Evolutionary conservation across 768 basidiomycete genomes (phyloP).

Genomic region (Termitomyces sp.): DNA sequence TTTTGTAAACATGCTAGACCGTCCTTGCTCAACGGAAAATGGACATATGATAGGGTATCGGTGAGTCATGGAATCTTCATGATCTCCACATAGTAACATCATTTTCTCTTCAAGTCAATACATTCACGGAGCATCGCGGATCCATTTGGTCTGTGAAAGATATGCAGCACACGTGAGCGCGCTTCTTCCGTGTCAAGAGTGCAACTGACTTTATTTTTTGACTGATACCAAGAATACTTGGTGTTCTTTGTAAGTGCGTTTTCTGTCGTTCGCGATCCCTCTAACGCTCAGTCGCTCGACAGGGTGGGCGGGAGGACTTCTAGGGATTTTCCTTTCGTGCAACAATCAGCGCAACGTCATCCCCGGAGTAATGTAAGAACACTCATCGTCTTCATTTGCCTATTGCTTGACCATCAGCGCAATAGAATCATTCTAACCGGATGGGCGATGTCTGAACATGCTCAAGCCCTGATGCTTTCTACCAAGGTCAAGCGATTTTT

Average conservation of each 20-base stretch:
- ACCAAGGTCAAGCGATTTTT: slow-evolving; percentile 49
- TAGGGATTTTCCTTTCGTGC: slow-evolving; percentile 79
- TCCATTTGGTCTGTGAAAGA: slow-evolving; percentile 83
- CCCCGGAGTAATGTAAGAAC: slow-evolving; percentile 69
- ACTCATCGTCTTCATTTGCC: neutral
- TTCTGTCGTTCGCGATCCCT: neutral
- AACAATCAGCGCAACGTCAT: slow-evolving; percentile 83
- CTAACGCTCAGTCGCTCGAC: slow-evolving; percentile 4
- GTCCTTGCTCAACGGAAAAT: neutral
- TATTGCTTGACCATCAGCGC: neutral
- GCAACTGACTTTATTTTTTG: slow-evolving; percentile 1
- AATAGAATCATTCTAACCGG: slow-evolving; percentile 82
- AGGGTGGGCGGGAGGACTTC: slow-evolving; percentile 93
- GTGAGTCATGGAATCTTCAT: slow-evolving; percentile 26
- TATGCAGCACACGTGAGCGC: slow-evolving; percentile 85
- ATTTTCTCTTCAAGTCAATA: slow-evolving; percentile 54
- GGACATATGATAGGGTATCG: slow-evolving; percentile 41
- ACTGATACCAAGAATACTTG: slow-evolving; percentile 48
- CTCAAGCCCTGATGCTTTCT: slow-evolving; percentile 79
- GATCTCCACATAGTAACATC: neutral
- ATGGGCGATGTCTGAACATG: slow-evolving; percentile 91
- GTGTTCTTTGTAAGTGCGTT: slow-evolving; percentile 55
- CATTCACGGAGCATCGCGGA: slow-evolving; percentile 89
- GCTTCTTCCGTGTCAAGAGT: neutral
- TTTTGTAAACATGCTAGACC: neutral